Conservation (phyloP, 768 basidiomycete genomes). For the Lepiota brunneoincarnata region DNA sequence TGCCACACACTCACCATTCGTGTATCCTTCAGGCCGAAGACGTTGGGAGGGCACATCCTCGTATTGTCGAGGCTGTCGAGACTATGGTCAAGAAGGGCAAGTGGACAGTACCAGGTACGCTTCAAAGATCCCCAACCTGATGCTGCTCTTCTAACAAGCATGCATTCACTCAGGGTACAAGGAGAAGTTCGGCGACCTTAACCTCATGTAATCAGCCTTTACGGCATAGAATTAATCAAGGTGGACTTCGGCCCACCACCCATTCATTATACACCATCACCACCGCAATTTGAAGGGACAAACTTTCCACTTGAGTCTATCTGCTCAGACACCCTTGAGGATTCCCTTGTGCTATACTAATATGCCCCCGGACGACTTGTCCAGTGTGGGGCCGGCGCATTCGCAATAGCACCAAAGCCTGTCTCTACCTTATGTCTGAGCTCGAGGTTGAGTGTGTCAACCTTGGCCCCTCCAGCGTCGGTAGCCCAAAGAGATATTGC, state of each 20-base stretch:
- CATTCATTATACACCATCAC: not conserved
- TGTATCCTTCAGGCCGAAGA: conserved; percentile 65
- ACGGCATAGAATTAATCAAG: conserved; percentile 17
- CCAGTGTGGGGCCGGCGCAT: conserved; percentile 34
- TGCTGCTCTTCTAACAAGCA: not conserved
- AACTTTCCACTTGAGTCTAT: conserved; percentile 8
- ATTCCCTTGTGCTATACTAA: conserved; percentile 11
- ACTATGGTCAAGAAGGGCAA: conserved; percentile 97
- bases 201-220: conserved; percentile 65
- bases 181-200: conserved; percentile 96
- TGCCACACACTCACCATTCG: not conserved
- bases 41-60: conserved; percentile 89
- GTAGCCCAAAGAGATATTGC: conserved; percentile 48
- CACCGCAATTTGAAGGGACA: not conserved
- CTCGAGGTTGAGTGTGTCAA: conserved; percentile 35
- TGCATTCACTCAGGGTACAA: conserved; percentile 60
- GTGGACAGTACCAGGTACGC: conserved; percentile 91
- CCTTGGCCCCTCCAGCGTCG: conserved; percentile 35
- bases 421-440: conserved; percentile 37
- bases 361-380: conserved; percentile 28
- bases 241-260: not conserved
- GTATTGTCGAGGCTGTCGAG: conserved; percentile 87
- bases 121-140: not conserved
- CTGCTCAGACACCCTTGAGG: not conserved
- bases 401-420: conserved; percentile 30